Evolutionary conservation across 1,284 basidiomycete species (phyloP), one percentile per base, ranked within the genome.

Genomic region (Sanghuangporus weigelae): DNA sequence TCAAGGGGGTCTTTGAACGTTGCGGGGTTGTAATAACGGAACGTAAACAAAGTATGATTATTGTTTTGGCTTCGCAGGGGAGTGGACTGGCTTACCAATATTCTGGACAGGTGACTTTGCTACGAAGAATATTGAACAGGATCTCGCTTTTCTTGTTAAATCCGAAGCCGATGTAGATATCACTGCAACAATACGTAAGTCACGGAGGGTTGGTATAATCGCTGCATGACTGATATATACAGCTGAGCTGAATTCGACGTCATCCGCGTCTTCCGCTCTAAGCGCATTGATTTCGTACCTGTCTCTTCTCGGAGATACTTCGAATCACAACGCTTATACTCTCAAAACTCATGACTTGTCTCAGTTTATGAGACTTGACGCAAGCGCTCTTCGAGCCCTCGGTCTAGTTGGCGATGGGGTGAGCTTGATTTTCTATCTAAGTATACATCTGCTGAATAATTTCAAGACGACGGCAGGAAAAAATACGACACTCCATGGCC

Each of bases 281-380:
- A 81, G 90, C 2, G 96, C 95, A 0, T 81, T 99, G 14, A 82
- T 97, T 63, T 79, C 81, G 3, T 98, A 97, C 73, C 85, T 99
- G 1, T 82, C 84, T 21, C 85, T 99, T 12, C 80, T 96, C n/a
- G 80, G 85, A 12, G 94, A 98, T 71, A 77, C 89, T 5, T 81
- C 86, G 7, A 95, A 97, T 72, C 89, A 93, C 70, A 90, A 89
- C 55, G 84, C 89, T 68, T 99, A 90, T 77, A 84, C 82, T 8
- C 81, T 99, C 10, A 83, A 84, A 56, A 92, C 89, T 0, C 96
- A 99, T 73, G 96, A 99, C 72, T 81, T 99, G 0, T 87, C 90
- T 0, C 95, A 95, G 72, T 99, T 90, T 74, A 97, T 99, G 91
- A 91, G 90, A 64, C 84, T 99, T 12, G 97, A 99, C 74, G 93